Conservation (phyloP, 2,329 filamentous ascomycete species). For the Pseudocercospora fijiensis region DNA sequence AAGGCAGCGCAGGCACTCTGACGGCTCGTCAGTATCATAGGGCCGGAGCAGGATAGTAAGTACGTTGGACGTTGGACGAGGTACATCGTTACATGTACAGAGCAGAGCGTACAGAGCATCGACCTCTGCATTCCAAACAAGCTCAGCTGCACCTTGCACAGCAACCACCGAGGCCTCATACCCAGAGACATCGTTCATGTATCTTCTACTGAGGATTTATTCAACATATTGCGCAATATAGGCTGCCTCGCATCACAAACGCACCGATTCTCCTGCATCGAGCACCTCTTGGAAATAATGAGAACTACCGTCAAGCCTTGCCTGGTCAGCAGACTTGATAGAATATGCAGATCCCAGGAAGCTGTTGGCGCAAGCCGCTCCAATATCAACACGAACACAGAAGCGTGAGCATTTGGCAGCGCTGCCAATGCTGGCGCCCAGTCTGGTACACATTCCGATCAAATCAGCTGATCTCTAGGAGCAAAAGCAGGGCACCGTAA, state of each 20-base stretch:
- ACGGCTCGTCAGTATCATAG: neutral
- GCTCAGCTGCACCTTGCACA: neutral
- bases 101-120: neutral
- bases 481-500: conserved; percentile 11
- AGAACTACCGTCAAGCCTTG: neutral
- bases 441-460: conserved; percentile 26
- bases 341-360: neutral
- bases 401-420: conserved; percentile 6
- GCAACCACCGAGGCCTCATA: neutral
- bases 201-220: neutral
- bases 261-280: neutral
- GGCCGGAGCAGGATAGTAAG: neutral
- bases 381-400: conserved; percentile 16
- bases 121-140: neutral
- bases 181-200: neutral
- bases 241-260: neutral
- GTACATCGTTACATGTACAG: neutral
- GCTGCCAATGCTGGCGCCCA: conserved; percentile 15
- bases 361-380: conserved; percentile 13
- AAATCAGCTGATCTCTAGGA: conserved; percentile 12
- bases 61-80: neutral
- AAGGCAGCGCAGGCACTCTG: neutral
- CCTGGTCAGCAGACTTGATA: neutral
- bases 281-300: neutral
- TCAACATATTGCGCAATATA: neutral